Evolutionary conservation across 2,329 filamentous ascomycete species (phyloP).

Genomic region (Cryphonectria radicalis): DNA sequence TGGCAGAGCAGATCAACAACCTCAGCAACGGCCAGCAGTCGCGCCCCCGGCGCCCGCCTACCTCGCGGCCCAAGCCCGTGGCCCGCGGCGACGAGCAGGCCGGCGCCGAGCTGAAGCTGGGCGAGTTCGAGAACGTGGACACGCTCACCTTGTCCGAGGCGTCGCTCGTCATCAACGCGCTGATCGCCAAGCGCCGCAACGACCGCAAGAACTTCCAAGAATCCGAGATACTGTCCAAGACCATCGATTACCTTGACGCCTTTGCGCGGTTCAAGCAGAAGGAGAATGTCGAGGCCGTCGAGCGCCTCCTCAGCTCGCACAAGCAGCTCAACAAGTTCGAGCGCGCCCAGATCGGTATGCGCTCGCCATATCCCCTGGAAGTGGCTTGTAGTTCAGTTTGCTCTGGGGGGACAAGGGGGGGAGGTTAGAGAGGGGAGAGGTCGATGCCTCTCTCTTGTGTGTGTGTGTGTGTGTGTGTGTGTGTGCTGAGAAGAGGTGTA

Average conservation of each 20-base stretch:
- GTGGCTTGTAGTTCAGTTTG: not conserved
- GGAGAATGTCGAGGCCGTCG: conserved; percentile 93
- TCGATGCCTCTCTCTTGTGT: not conserved
- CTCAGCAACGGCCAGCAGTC: conserved; percentile 15
- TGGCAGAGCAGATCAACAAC: conserved; percentile 12
- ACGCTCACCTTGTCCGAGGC: conserved; percentile 93
- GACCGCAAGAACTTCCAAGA: conserved; percentile 83
- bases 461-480: too few relatives aligned
- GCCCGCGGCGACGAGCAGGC: conserved; percentile 87
- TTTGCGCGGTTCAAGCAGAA: conserved; percentile 96
- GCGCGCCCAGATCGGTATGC: conserved; percentile 82
- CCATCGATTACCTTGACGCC: conserved; percentile 88
- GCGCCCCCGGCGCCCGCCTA: conserved; percentile 44
- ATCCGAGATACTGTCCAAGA: conserved; percentile 85
- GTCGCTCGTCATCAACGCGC: conserved; percentile 86
- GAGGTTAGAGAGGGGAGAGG: not conserved
- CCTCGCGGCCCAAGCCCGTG: conserved; percentile 69
- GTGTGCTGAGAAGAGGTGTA: not conserved
- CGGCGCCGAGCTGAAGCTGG: conserved; percentile 77
- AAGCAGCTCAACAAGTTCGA: conserved; percentile 89
- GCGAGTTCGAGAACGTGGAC: conserved; percentile 91
- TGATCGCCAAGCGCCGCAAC: conserved; percentile 78
- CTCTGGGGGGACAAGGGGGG: not conserved
- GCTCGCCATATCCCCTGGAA: conserved; percentile 9
- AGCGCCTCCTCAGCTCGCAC: conserved; percentile 79